Evolutionary conservation across 305 asterid genomes (phyloP), one percentile per base, ranked within the genome.

Genomic region (Salvia sclarea): DNA sequence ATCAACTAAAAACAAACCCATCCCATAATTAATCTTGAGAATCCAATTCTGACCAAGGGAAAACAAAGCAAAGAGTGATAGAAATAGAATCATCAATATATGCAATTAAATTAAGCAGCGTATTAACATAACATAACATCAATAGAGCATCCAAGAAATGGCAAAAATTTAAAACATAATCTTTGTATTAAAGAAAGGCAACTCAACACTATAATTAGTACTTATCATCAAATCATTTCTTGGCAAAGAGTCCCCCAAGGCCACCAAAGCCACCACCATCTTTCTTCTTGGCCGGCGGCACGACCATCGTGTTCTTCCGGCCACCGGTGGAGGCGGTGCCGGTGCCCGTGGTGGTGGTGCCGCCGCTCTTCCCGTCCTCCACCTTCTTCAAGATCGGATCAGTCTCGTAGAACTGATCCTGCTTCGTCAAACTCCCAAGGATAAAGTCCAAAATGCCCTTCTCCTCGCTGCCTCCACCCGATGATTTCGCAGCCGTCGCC

Each of bases 331-430:
- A 35, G 84, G 6, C 33, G 33, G 76, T 41, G 84, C 33, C 33
- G 33, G 82, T 8, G 85, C 41, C 41, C 0, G 82, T 9, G 85
- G 79, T 4, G 12, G 63, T 3, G 44, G 71, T 43, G 79, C 76
- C 66, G 58, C 82, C 79, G 70, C 78, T 69, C 57, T 65, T 71
- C 79, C 81, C 81, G 4, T 53, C 88, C 70, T 91, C 98, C 48
- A 79, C 89, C 76, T 83, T 87, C 76, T 78, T 75, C 87, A 91
- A 70, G 77, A 91, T 77, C 7, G 97, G 97, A 64, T 91, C 95
- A 45, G 89, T 85, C 76, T 91, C 96, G 58, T 85, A 83, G 59
- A 91, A 76, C 81, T 91, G 96, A n/a, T 91, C 97, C 72, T 80
- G 64, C 79, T 91, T 91, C 16, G 73, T 30, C 25, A 91, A 53